Base-by-base conservation (phyloP, 768 basidiomycete genomes). In the Leccinum subgranulosum region DNA sequence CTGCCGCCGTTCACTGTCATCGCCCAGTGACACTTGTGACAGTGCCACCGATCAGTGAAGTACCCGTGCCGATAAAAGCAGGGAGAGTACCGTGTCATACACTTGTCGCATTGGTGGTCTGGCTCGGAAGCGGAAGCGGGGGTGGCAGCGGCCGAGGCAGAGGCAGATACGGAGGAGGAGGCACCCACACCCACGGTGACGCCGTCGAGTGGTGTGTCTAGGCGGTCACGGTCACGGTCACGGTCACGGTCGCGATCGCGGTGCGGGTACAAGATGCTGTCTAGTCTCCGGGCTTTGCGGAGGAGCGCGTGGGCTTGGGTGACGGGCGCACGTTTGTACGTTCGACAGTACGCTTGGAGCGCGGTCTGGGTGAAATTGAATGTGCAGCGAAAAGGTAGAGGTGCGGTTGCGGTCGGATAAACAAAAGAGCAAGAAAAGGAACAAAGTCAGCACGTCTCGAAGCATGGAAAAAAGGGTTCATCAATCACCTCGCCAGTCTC, bases 211-310 rank as follows among this genome's bases (percentile, higher is more conserved):
- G 21, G 7, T 2, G 19, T 17, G 17, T 49, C 45, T 25, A 28
- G 48, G 15, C 39, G 39, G 1, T 41, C 41, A 43, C 41, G 41
- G 1, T 41, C 41, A 43, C 41, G 41, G 11, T 43, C 48, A 11
- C 23, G 46, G 46, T 47, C 46, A 11, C 27, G 48, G 17, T 49
- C 48, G 0, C 29, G 49, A 12, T 49, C 49, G 55, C 69, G 58
- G 77, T 80, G 33, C 73, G 67, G 61, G 82, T 82, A 60, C 7
- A 94, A 75, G 48, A 92, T 78, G 29, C 76, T 75, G 67, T 98
- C 96, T 19, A 98, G 77, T 17, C 93, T 84, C 17, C 84, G 84
- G 8, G 94, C 94, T 73, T 95, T 95, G 51, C 96, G 90, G 25
- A 97, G 81, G 6, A 95, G 80, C 2, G 85, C 90, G 69, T 96